phyloP scores from a whole-genome alignment of 495 filamentous ascomycete genomes.

The Venustampulla echinocandica region DNA sequence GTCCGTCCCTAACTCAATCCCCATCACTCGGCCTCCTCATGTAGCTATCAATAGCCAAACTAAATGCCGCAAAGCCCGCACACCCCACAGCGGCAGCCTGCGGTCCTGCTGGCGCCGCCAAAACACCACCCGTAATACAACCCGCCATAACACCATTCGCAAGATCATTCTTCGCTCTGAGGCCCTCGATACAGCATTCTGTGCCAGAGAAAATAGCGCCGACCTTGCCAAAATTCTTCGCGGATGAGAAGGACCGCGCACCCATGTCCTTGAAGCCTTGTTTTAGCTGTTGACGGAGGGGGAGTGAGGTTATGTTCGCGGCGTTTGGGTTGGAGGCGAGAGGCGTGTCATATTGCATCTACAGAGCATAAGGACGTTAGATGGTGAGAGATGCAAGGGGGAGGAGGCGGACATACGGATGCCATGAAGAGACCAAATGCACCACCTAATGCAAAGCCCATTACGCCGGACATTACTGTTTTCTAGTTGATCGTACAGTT shows the following conservation, averaged over 20 bases:
- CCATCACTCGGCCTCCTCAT: slow-evolving; percentile 57
- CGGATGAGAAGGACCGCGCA: slow-evolving; percentile 66
- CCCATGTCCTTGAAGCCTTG: slow-evolving; percentile 93
- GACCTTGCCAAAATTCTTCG: slow-evolving; percentile 90
- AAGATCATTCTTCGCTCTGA: slow-evolving; percentile 88
- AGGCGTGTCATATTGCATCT: slow-evolving; percentile 91
- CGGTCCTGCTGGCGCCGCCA: slow-evolving; percentile 79
- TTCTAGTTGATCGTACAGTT: slow-evolving; percentile 35
- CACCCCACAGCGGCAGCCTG: slow-evolving; percentile 86
- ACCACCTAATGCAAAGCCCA: slow-evolving; percentile 85
- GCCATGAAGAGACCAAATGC: slow-evolving; percentile 96
- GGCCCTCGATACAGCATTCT: slow-evolving; percentile 90
- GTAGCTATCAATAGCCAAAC: slow-evolving; percentile 87
- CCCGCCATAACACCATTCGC: slow-evolving; percentile 81
- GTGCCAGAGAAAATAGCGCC: slow-evolving; percentile 86
- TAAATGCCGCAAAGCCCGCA: slow-evolving; percentile 92
- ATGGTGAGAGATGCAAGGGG: slow-evolving; percentile 3
- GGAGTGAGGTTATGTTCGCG: slow-evolving; percentile 57
- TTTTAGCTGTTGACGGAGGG: slow-evolving; percentile 70
- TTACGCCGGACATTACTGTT: slow-evolving; percentile 70
- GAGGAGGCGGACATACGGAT: slow-evolving; percentile 49
- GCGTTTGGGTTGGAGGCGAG: slow-evolving; percentile 48
- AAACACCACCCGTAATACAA: slow-evolving; percentile 81
- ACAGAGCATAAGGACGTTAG: slow-evolving; percentile 4
- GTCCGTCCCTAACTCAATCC: too few species aligned